These are phyloP conservation scores for Scytalidium lignicola DNA, from an alignment of 2,329 filamentous ascomycete genomes.

Conservation along the genomic window DNA sequence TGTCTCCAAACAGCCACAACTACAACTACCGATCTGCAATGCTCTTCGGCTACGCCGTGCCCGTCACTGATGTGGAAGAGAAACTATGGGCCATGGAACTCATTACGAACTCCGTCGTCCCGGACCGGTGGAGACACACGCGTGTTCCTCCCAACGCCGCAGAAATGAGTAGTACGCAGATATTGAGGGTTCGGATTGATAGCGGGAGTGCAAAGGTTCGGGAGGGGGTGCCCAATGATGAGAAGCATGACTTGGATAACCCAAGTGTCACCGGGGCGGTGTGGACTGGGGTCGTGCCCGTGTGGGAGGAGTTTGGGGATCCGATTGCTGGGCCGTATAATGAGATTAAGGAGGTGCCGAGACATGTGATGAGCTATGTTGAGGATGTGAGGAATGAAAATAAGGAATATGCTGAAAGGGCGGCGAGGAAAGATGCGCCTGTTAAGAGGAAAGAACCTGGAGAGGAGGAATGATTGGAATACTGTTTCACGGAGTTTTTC, in stretches of 20 bases:
- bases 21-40: conserved; percentile 84
- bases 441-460: conserved; percentile 43
- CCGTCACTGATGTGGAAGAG: conserved; percentile 63
- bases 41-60: conserved; percentile 66
- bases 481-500: too few relatives aligned
- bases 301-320: conserved; percentile 56
- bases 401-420: conserved; percentile 32
- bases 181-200: conserved; percentile 63
- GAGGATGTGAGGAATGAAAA: conserved; percentile 41
- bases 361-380: conserved; percentile 50
- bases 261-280: conserved; percentile 34
- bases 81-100: conserved; percentile 73
- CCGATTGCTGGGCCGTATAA: conserved; percentile 20
- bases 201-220: conserved; percentile 74
- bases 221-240: conserved; percentile 56
- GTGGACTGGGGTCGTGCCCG: conserved; percentile 58
- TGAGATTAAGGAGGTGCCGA: conserved; percentile 37
- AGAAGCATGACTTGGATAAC: conserved; percentile 41
- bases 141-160: conserved; percentile 64
- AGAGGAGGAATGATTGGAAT: conserved; percentile 29
- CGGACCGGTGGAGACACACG: conserved; percentile 62
- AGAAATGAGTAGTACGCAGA: conserved; percentile 69
- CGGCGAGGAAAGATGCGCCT: conserved; percentile 44
- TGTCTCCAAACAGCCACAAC: conserved; percentile 78
- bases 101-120: conserved; percentile 70